A percentile compares a stretch with the other conserved stretches of the same genome.
Conservation (phyloP, 2,329 filamentous ascomycete genomes). For the Fusarium sp. region DNA sequence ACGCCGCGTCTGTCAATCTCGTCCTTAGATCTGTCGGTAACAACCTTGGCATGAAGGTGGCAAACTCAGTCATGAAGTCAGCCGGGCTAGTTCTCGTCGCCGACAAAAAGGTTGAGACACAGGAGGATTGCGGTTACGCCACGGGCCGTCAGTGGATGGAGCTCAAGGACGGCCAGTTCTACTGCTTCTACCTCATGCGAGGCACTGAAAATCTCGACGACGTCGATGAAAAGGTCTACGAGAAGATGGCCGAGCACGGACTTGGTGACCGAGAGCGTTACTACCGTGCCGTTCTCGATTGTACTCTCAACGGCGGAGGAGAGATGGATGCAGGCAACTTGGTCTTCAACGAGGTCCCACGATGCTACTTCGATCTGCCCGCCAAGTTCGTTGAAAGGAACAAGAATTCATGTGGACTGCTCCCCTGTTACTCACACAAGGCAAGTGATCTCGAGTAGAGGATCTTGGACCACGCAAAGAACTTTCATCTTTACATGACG, state of each 20-base stretch:
- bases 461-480: too few species aligned
- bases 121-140: not conserved
- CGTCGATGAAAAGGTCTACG: not conserved
- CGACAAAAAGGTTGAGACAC: not conserved
- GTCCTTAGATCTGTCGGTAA: slow-evolving; percentile 7
- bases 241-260: not conserved
- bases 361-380: slow-evolving; percentile 1
- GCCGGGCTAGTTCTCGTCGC: slow-evolving; percentile 6
- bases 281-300: not conserved
- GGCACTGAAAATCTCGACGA: not conserved
- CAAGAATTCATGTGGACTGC: too few species aligned
- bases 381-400: not conserved
- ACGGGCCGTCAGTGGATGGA: not conserved
- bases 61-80: slow-evolving; percentile 10
- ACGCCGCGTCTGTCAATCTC: not conserved
- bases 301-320: not conserved
- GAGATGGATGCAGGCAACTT: slow-evolving; percentile 1
- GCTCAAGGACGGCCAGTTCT: not conserved
- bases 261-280: slow-evolving; percentile 1
- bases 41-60: slow-evolving; percentile 8
- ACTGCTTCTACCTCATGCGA: slow-evolving; percentile 3
- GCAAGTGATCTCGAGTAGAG: too few species aligned
- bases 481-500: too few species aligned
- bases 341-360: slow-evolving; percentile 1
- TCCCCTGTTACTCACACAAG: too few species aligned